Conservation (phyloP, 352 stramenopile species). For the Phytophthora ohioensis region DNA sequence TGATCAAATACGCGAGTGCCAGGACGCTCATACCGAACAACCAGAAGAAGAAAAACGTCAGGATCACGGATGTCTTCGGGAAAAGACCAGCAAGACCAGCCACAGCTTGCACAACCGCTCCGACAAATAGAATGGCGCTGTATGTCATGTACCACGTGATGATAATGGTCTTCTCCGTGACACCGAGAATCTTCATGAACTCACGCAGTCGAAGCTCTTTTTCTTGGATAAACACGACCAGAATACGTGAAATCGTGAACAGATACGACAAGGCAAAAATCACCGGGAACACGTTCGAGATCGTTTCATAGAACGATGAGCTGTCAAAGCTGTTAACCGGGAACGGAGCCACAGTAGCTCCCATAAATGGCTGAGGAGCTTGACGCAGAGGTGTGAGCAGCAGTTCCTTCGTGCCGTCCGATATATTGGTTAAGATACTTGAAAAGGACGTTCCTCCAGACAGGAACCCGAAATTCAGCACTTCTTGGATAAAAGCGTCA, state of each 20-base stretch:
- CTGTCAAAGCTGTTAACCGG: slow-evolving; percentile 46
- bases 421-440: slow-evolving; percentile 29
- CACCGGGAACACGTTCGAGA: slow-evolving; percentile 72
- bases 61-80: slow-evolving; percentile 44
- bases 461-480: slow-evolving; percentile 31
- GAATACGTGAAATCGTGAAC: slow-evolving; percentile 83
- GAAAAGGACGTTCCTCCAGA: slow-evolving; percentile 30
- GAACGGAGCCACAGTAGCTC: slow-evolving; percentile 45
- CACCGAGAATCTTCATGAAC: slow-evolving; percentile 91
- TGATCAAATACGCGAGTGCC: slow-evolving; percentile 57
- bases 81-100: slow-evolving; percentile 55
- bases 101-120: slow-evolving; percentile 59
- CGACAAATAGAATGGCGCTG: slow-evolving; percentile 77
- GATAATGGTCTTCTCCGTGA: slow-evolving; percentile 79
- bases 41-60: slow-evolving; percentile 86
- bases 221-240: slow-evolving; percentile 90
- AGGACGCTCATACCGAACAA: slow-evolving; percentile 63
- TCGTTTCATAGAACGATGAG: slow-evolving; percentile 66
- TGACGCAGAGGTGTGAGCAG: slow-evolving; percentile 49
- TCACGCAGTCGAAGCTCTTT: slow-evolving; percentile 91
- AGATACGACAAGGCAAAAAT: slow-evolving; percentile 93
- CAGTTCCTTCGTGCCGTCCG: slow-evolving; percentile 26
- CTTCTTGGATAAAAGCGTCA: slow-evolving; percentile 53
- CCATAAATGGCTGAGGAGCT: slow-evolving; percentile 55
- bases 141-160: slow-evolving; percentile 89